phyloP scores from a whole-genome alignment of 768 basidiomycete species.

The Hypholoma sublateritium region DNA sequence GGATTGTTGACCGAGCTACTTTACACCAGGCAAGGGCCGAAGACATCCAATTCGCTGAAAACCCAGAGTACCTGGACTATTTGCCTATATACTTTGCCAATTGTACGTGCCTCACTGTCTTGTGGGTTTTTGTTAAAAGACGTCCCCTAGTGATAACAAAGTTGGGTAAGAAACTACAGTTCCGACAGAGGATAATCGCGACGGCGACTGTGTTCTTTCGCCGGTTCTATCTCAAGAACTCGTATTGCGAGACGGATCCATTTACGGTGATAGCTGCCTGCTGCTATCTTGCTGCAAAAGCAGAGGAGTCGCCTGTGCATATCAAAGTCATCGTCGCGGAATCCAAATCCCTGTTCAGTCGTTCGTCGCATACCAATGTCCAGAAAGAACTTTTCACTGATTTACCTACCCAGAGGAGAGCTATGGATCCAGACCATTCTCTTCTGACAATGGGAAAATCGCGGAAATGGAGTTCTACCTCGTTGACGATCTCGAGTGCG shows the following conservation, averaged over 20 bases:
- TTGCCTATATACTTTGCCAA: constrained; percentile 89
- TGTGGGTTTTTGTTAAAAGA: background rate
- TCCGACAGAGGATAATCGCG: constrained; percentile 90
- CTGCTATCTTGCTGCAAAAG: constrained; percentile 94
- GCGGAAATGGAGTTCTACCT: constrained; percentile 99
- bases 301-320: constrained; percentile 93
- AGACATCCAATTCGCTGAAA: constrained; percentile 78
- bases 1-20: constrained; percentile 83
- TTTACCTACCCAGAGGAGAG: constrained; percentile 45
- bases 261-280: constrained; percentile 92
- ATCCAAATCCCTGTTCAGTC: constrained; percentile 72
- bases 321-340: constrained; percentile 91
- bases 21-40: constrained; percentile 71
- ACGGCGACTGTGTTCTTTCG: constrained; percentile 95
- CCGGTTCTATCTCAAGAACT: constrained; percentile 95
- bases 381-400: background rate
- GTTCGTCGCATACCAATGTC: constrained; percentile 36
- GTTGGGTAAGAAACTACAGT: constrained; percentile 76
- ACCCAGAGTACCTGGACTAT: constrained; percentile 76
- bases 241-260: constrained; percentile 94
- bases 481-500: constrained; percentile 94
- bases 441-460: constrained; percentile 84
- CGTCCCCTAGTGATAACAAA: constrained; percentile 69
- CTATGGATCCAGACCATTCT: constrained; percentile 77
- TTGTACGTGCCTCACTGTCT: constrained; percentile 38